Evolutionary conservation across 1,284 basidiomycete species (phyloP), one percentile per base, ranked within the genome.

Genomic region (Paramarasmius palmivorus): DNA sequence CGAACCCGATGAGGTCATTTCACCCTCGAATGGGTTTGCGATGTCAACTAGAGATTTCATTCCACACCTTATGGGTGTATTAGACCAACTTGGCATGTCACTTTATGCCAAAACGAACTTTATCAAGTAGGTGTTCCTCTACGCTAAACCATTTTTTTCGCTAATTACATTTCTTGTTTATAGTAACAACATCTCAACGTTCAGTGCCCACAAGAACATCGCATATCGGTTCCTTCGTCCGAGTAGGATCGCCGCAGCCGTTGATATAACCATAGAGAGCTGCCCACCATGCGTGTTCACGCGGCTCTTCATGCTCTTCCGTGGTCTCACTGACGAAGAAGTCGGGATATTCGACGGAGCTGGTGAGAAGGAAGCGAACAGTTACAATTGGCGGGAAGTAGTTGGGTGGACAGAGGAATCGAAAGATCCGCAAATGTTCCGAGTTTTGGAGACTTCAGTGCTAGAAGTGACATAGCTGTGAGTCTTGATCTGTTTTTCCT

Each of bases 161-260:
- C 50, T 49, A 10, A 49, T 29, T 7, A 14, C 54, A 46, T 34
- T 55, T 47, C 46, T 32, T 32, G 29, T 32, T 44, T 50, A 23
- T 61, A 92, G 88, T 67, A 84, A 86, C 67, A 90, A 92, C 68
- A 75, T 92, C 60, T 73, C 82, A 25, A 70, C 82, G 3, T 92
- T 92, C 66, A 72, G 83, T 12, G 73, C 75, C 4, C 89, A 92
- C 70, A 87, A 85, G 65, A 89, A 92, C 68, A 88, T 92, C 57
- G 90, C 90, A 10, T 92, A 92, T 64, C 83, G 90, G n/a, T 92
- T 92, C 70, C 78, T 92, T 59, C 78, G 83, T 8, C 90, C 89
- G 2, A 74, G 76, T 55, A 86, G 82, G 59, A 86, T 92, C 46
- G 88, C 89, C 7, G 82, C 88, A 1, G 90, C 90, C n/a, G 82